Base-by-base conservation (phyloP, 192 early-diverging fungal species). In the Backusella circina region DNA sequence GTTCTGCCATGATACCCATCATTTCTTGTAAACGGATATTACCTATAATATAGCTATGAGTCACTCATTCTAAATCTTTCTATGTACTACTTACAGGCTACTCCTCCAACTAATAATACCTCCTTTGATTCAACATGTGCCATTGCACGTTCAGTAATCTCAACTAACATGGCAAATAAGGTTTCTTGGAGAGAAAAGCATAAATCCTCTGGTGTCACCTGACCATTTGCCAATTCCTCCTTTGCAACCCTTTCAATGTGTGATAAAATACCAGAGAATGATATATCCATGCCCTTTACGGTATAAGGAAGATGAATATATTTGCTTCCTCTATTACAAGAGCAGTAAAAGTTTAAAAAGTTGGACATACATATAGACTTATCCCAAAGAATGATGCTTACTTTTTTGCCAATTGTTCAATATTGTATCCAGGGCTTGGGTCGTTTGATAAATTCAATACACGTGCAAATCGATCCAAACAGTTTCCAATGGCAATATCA, bases 271-370 rank as follows among this genome's bases (percentile, higher is more conserved):
- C 98, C 98, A 7, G 92, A 94, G 76, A 99, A 98, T 23, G 95
- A 96, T 35, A 99, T 95, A 76, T 99, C 98, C 98, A 99, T 99
- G 36, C 98, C 98, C 81, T 99, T 99, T 81, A 99, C 98, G 1
- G 91, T 90, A 77, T 99, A 99, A 5, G 98, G 98, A 41, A 99
- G 84, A 77, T 95, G 95, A 44, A 97, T 83, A 75, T 90, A 93
- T 51, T 92, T 92, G 32, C 84, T 90, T 5, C 98, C 98, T 65
- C 95, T 94, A 72, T 15, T 28, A 70, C 10, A 50, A 13, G 23
- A 41, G 64, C 10, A n/a, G n/a, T n/a, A n/a, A n/a, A n/a, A n/a
- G 23, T 33, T 44, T 74, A 31, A n/a, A n/a, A n/a, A 74, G 51
- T 54, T 7, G 38, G 70, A 36, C 28, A 35, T 44, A 30, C 23